These are phyloP conservation scores for Irpex lacteus DNA, from an alignment of 1,284 basidiomycete genomes.

Conservation along the genomic window DNA sequence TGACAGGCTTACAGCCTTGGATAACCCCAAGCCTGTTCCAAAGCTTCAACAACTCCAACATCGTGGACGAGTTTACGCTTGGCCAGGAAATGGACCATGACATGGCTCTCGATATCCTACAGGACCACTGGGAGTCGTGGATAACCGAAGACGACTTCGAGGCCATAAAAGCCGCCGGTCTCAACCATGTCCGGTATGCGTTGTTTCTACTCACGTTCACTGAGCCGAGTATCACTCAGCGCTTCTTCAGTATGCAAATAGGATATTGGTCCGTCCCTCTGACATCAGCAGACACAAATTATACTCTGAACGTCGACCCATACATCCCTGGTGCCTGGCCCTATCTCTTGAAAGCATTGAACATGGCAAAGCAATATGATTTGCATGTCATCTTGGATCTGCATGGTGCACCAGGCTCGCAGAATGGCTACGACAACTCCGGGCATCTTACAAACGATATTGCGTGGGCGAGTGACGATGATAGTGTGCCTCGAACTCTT, in stretches of 20 bases:
- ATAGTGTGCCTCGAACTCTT: conserved; percentile 63
- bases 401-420: conserved; percentile 67
- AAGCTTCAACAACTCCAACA: conserved; percentile 53
- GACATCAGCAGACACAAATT: conserved; percentile 48
- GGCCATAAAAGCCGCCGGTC: conserved; percentile 63
- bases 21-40: conserved; percentile 73
- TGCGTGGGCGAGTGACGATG: conserved; percentile 57
- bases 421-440: conserved; percentile 83
- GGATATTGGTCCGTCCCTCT: conserved; percentile 78
- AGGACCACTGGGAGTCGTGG: conserved; percentile 71
- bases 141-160: conserved; percentile 70
- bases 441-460: conserved; percentile 67
- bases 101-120: conserved; percentile 45
- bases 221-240: background rate
- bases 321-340: conserved; percentile 68
- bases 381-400: conserved; percentile 71
- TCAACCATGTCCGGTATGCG: conserved; percentile 71
- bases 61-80: conserved; percentile 72
- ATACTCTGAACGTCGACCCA: conserved; percentile 48
- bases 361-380: conserved; percentile 58
- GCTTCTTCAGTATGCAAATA: conserved; percentile 54
- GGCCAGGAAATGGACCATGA: conserved; percentile 51
- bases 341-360: conserved; percentile 62
- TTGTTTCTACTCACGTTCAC: background rate
- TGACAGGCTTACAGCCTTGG: conserved; percentile 52